phyloP scores from a whole-genome alignment of 495 filamentous ascomycete genomes.

The Apiosordaria backusii region DNA sequence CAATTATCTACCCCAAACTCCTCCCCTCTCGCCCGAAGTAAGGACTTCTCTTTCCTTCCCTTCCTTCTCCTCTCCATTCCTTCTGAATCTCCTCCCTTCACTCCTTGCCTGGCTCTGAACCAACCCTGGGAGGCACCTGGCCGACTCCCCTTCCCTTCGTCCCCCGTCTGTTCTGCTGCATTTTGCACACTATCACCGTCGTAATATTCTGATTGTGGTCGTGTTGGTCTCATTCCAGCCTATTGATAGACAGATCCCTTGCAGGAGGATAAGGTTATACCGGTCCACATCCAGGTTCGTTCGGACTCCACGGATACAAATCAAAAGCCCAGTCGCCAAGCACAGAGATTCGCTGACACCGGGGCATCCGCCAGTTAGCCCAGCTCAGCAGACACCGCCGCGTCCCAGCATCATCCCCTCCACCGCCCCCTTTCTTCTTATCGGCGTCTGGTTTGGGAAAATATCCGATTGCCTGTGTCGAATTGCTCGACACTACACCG shows the following conservation, averaged over 20 bases:
- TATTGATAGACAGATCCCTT: conserved; percentile 25
- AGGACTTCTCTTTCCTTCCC: conserved; percentile 17
- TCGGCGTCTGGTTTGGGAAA: conserved; percentile 18
- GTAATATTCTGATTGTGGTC: neutral
- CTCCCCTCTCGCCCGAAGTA: conserved; percentile 13
- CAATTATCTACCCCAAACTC: conserved; percentile 25
- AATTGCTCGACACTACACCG: neutral
- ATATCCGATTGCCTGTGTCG: conserved; percentile 4
- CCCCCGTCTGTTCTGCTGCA: conserved; percentile 15
- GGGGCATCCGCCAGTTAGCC: neutral
- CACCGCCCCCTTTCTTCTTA: neutral
- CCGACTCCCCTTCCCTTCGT: neutral
- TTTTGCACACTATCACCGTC: neutral
- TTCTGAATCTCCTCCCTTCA: conserved; percentile 17
- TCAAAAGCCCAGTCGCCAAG: neutral
- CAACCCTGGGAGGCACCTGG: neutral
- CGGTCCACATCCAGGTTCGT: conserved; percentile 10
- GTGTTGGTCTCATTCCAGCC: conserved; percentile 19
- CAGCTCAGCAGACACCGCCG: neutral
- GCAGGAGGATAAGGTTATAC: conserved; percentile 12
- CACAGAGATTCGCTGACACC: conserved; percentile 7
- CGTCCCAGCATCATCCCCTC: neutral
- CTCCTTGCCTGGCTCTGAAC: conserved; percentile 19
- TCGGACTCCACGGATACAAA: neutral
- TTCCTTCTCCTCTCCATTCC: conserved; percentile 12